Evolutionary conservation across 192 early-diverging fungal species (phyloP).

Genomic region (Dissophora globulifera): DNA sequence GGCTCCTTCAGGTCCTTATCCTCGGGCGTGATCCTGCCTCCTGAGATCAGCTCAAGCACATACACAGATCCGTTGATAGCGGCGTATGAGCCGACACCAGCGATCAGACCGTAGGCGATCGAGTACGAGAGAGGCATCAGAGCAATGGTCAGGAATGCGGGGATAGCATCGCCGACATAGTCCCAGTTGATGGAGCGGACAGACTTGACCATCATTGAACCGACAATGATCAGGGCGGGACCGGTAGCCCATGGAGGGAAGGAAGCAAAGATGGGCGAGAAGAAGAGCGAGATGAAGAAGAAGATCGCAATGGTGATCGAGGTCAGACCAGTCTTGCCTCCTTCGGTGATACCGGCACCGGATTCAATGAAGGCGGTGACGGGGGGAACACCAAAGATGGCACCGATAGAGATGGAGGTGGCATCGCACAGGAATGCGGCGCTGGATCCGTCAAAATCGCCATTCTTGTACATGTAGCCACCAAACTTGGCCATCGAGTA

Average conservation of each 20-base stretch:
- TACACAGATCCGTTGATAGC: slow-evolving; percentile 73
- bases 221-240: slow-evolving; percentile 82
- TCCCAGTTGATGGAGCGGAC: slow-evolving; percentile 85
- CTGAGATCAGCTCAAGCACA: slow-evolving; percentile 63
- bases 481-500: slow-evolving; percentile 88
- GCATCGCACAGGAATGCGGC: slow-evolving; percentile 83
- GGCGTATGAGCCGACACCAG: slow-evolving; percentile 77
- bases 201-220: slow-evolving; percentile 82
- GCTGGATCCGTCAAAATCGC: slow-evolving; percentile 83
- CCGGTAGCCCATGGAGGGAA: slow-evolving; percentile 91
- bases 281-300: slow-evolving; percentile 85
- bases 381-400: slow-evolving; percentile 78
- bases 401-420: slow-evolving; percentile 70
- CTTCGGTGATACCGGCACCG: slow-evolving; percentile 85
- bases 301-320: slow-evolving; percentile 71
- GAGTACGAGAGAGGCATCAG: slow-evolving; percentile 86
- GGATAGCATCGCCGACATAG: slow-evolving; percentile 81
- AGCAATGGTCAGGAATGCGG: slow-evolving; percentile 81
- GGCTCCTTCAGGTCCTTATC: slow-evolving; percentile 42
- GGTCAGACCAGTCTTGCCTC: slow-evolving; percentile 84
- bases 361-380: slow-evolving; percentile 86
- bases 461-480: slow-evolving; percentile 76
- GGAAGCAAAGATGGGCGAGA: slow-evolving; percentile 87
- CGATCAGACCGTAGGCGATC: slow-evolving; percentile 85
- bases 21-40: slow-evolving; percentile 63